Evolutionary conservation across 202 grass and related monocot genomes (phyloP).

Genomic region (Thinopyrum obtusiflorum): DNA sequence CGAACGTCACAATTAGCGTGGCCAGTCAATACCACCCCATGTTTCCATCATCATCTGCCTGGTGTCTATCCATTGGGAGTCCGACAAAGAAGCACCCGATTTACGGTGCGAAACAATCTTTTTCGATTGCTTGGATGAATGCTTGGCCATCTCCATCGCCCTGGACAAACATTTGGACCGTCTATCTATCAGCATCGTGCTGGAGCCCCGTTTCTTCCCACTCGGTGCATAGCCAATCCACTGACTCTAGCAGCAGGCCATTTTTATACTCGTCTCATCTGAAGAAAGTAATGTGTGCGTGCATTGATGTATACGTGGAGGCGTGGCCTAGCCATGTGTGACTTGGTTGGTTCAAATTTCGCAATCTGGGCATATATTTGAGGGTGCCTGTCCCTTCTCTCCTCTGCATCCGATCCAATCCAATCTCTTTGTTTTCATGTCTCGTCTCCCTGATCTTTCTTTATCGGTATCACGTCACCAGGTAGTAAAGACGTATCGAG

Average conservation of each 20-base stretch:
- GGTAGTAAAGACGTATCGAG: conserved; percentile 17
- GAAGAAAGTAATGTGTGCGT: conserved; percentile 14
- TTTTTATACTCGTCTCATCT: conserved; percentile 46
- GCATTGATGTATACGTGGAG: conserved; percentile 8
- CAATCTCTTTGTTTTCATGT: too few relatives aligned
- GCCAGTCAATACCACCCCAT: neutral
- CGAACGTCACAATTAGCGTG: conserved; percentile 29
- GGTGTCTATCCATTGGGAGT: conserved; percentile 46
- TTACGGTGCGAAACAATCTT: conserved; percentile 7
- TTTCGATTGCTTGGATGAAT: conserved; percentile 39
- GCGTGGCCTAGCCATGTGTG: conserved; percentile 6
- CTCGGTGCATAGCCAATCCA: conserved; percentile 1
- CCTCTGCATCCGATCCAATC: too few relatives aligned
- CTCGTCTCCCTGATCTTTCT: conserved; percentile 20
- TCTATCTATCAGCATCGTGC: conserved; percentile 27
- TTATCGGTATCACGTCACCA: conserved; percentile 28
- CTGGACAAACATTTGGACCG: conserved; percentile 31
- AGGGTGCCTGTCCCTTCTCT: neutral
- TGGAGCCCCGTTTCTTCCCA: conserved; percentile 45
- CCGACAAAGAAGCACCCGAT: neutral
- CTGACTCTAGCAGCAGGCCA: conserved; percentile 30
- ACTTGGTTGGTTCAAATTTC: conserved; percentile 41
- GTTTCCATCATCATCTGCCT: conserved; percentile 25
- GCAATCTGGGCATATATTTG: conserved; percentile 28
- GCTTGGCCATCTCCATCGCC: conserved; percentile 22